Conservation (phyloP, 345 rosid species). For the Linum tenue region DNA sequence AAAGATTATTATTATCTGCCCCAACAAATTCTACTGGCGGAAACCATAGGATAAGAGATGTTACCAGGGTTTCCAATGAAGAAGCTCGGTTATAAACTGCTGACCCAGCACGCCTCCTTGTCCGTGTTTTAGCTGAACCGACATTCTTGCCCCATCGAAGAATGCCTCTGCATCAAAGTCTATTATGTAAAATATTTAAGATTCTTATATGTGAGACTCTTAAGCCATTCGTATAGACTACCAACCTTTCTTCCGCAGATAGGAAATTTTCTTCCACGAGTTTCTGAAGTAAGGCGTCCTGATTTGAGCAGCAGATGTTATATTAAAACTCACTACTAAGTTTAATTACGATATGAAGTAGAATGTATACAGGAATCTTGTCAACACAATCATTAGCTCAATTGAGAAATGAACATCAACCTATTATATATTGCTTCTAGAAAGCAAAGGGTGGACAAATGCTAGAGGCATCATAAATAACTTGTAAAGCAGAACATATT, state of each 20-base stretch:
- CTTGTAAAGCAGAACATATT: too few species aligned
- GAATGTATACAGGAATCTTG: too few species aligned
- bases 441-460: neutral
- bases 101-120: slow-evolving; percentile 50
- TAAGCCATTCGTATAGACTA: neutral
- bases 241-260: slow-evolving; percentile 67
- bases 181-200: neutral
- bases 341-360: neutral
- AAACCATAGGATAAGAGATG: slow-evolving; percentile 16
- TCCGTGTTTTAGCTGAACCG: slow-evolving; percentile 37
- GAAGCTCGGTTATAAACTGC: slow-evolving; percentile 64
- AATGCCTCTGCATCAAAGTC: slow-evolving; percentile 31
- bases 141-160: slow-evolving; percentile 65
- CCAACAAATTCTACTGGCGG: neutral
- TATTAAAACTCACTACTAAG: neutral
- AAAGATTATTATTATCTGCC: neutral
- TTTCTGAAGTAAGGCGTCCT: slow-evolving; percentile 83
- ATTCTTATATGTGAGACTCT: neutral
- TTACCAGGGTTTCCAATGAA: slow-evolving; percentile 55
- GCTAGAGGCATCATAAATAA: neutral
- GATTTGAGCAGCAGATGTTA: slow-evolving; percentile 14
- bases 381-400: too few species aligned
- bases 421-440: too few species aligned
- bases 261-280: slow-evolving; percentile 56
- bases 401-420: too few species aligned